These are phyloP conservation scores for Phialocephala sp. DNA, from an alignment of 2,329 filamentous ascomycete genomes.

Conservation along the genomic window DNA sequence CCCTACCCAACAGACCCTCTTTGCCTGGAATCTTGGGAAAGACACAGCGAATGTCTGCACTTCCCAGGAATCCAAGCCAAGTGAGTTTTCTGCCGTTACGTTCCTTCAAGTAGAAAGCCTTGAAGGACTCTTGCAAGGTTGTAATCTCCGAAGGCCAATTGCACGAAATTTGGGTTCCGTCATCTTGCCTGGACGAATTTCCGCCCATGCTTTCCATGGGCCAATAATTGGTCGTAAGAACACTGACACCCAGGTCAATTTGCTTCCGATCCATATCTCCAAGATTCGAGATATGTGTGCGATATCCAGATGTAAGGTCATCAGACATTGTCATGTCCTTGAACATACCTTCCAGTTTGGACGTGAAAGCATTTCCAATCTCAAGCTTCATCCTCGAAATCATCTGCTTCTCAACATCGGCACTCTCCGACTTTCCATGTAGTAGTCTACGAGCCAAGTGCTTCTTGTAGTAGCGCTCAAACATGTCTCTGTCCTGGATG, in stretches of 20 bases:
- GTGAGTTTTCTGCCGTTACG: constrained; percentile 88
- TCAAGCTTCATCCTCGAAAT: constrained; percentile 97
- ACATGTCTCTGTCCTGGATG: constrained; percentile 89
- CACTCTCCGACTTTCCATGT: constrained; percentile 86
- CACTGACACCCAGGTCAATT: constrained; percentile 81
- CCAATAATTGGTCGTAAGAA: constrained; percentile 95
- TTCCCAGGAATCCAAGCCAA: constrained; percentile 76
- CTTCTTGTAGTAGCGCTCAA: constrained; percentile 98
- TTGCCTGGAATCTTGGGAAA: constrained; percentile 78
- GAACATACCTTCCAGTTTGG: constrained; percentile 96
- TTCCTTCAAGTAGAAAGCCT: constrained; percentile 85
- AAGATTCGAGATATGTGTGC: constrained; percentile 63
- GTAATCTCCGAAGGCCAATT: constrained; percentile 78
- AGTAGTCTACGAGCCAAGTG: constrained; percentile 88
- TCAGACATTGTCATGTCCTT: constrained; percentile 90
- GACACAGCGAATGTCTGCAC: constrained; percentile 82
- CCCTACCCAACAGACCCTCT: constrained; percentile 64
- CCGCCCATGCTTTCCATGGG: constrained; percentile 84
- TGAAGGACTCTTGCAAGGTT: constrained; percentile 80
- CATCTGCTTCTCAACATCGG: constrained; percentile 94
- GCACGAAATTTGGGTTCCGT: constrained; percentile 57
- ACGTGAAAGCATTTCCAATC: constrained; percentile 90
- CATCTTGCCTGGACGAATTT: constrained; percentile 57
- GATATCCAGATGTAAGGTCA: constrained; percentile 80
- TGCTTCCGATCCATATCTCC: constrained; percentile 61